Base-by-base conservation (phyloP, 1,284 basidiomycete genomes). In the Neonothopanus nambi region DNA sequence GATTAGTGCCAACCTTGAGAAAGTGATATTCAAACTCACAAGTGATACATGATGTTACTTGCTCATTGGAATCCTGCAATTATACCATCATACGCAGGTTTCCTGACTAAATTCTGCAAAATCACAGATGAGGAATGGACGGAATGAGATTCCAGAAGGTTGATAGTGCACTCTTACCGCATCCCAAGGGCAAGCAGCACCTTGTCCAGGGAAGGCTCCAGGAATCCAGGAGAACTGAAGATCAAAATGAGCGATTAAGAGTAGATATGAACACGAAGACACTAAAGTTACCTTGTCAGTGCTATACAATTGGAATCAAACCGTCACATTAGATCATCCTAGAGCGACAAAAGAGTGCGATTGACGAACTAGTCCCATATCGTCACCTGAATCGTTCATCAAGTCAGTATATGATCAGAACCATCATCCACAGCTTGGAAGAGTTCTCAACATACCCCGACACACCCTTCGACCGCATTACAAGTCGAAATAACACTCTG, bases 401-500 rank as follows among this genome's bases (percentile, higher is more conserved):
- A 30, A 3, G n/a, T n/a, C 43, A 24, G n/a, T n/a, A n/a, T n/a
- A 30, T 45, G n/a, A 30, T 17, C 11, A 30, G 9, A 45, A 13
- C 21, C 15, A 45, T 33, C 30, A 33, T 2, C 9, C 30, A 33
- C 9, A 13, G 8, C 9, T 23, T 20, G 20, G 15, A 17, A 24
- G n/a, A 20, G 42, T n/a, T 13, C 20, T 30, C 23, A 5, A 37
- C 49, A n/a, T 46, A 54, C 52, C 35, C 78, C 78, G 42, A 80
- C 65, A 57, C 79, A 81, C 15, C 63, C 61, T 11, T 59, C 33
- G 12, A 79, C 73, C 15, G 67, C 67, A 52, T 69, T 64, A 64
- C 80, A 82, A 4, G 78, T 75, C 2, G 61, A 52, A 45, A 80
- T 66, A 41, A 79, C 76, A 13, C 61, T 75, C 61, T 72, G 60